Evolutionary conservation across 192 early-diverging fungal species (phyloP), one percentile per base, ranked within the genome.

Genomic region (Oehlia diaphana): DNA sequence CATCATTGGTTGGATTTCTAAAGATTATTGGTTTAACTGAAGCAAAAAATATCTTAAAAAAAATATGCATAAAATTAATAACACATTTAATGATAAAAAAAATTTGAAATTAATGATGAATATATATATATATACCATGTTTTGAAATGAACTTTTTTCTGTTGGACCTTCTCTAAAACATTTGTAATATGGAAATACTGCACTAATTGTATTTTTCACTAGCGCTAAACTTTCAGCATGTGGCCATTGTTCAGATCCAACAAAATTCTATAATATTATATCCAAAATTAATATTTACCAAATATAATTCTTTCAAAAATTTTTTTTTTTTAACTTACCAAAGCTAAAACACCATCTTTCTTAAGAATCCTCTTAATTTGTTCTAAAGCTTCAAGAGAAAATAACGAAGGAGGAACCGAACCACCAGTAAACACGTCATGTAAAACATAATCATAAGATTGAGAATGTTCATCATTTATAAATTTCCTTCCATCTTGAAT

Each of bases 401-500:
- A 95, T 81, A 98, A 84, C 3, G 82, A 63, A 4, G 87, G 82
- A 6, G 94, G 92, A 4, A 96, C 92, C 4, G 90, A 88, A 0
- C 96, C 96, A 63, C 96, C 96, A 0, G 95, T 95, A 81, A 98
- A 98, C n/a, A 98, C 94, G 83, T 98, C 96, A 81, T 96, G 96
- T 16, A 96, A 83, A 37, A 98, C 85, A 82, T 91, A 96, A 81
- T 96, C 94, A 83, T 96, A 98, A 42, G 82, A 83, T 53, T 70
- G 67, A 0, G 78, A 49, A 7, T 71, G 79, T 0, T 88, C 88
- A 21, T 85, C 82, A 74, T 95, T 89, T 28, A 98, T 84, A 77
- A 92, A 95, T 39, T 79, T 79, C 21, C 96, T 87, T 2, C 94
- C 96, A 85, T 96, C 95, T 67, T 86, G 88, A 67, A 96, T 83